A percentile compares a stretch with the other conserved stretches of the same genome.
phyloP scores from a whole-genome alignment of 331 rosid genomes.

The Acacia concinna region DNA sequence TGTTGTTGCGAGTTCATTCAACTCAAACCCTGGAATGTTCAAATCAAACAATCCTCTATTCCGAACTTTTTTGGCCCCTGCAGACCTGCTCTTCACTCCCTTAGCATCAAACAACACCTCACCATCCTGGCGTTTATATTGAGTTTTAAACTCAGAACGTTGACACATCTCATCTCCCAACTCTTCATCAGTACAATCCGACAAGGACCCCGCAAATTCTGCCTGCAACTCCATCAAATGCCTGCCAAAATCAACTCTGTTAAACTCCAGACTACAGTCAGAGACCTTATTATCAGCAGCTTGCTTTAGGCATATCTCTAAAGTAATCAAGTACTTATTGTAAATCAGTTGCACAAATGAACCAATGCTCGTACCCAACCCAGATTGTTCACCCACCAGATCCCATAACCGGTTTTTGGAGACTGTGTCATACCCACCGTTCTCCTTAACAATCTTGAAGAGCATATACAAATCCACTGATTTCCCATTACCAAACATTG shows the following conservation, averaged over 20 bases:
- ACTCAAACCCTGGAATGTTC: constrained; percentile 12
- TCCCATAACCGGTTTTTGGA: constrained; percentile 52
- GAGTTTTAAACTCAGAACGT: constrained; percentile 16
- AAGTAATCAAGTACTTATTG: constrained; percentile 48
- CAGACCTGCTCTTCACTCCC: constrained; percentile 29
- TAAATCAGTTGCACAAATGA: constrained; percentile 53
- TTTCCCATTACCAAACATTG: constrained; percentile 54
- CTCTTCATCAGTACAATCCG: constrained; percentile 27
- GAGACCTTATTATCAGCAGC: constrained; percentile 34
- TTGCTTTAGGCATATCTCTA: constrained; percentile 51
- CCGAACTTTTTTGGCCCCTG: constrained; percentile 25
- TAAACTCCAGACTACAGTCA: constrained; percentile 42
- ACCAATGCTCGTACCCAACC: constrained; percentile 42
- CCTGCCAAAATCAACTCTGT: constrained; percentile 39
- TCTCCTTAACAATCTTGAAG: constrained; percentile 53
- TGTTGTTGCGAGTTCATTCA: constrained; percentile 7
- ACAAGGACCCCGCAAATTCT: constrained; percentile 41
- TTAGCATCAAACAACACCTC: constrained; percentile 2
- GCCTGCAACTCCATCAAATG: constrained; percentile 54
- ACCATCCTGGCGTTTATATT: constrained; percentile 23
- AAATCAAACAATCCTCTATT: constrained; percentile 24
- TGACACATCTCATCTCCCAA: constrained; percentile 12
- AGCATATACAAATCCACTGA: constrained; percentile 59
- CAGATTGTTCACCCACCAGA: constrained; percentile 56
- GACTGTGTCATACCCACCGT: constrained; percentile 70